phyloP scores from a whole-genome alignment of 164 flowering plant species.

The Echeveria elegans region DNA sequence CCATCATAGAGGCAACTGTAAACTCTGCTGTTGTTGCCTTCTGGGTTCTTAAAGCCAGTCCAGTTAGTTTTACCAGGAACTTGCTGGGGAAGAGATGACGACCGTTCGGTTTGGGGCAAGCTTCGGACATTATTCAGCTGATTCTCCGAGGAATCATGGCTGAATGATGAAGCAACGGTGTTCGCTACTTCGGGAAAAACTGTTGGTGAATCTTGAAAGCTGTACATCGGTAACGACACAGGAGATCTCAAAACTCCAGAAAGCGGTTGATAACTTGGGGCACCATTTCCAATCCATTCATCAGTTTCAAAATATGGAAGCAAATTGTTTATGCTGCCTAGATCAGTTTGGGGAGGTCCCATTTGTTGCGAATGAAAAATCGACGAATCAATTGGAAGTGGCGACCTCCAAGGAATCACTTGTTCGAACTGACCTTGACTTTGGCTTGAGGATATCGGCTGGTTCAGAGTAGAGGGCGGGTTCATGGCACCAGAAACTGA shows the following conservation, averaged over 20 bases:
- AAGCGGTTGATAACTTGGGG: constrained; percentile 28
- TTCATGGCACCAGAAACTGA: background rate
- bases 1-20: constrained; percentile 48
- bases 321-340: constrained; percentile 22
- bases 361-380: constrained; percentile 23
- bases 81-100: constrained; percentile 29
- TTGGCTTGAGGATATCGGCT: constrained; percentile 18
- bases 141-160: constrained; percentile 51
- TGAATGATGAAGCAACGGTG: constrained; percentile 25
- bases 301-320: constrained; percentile 34
- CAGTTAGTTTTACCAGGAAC: constrained; percentile 25
- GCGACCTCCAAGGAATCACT: constrained; percentile 24
- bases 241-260: constrained; percentile 32
- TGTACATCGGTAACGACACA: constrained; percentile 23
- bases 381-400: constrained; percentile 28
- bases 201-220: constrained; percentile 26
- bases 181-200: constrained; percentile 26
- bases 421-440: constrained; percentile 25
- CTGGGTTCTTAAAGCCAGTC: constrained; percentile 38
- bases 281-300: constrained; percentile 38
- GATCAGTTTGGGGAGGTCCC: constrained; percentile 28
- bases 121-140: constrained; percentile 31
- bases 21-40: constrained; percentile 46
- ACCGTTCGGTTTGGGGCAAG: constrained; percentile 33
- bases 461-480: background rate